Evolutionary conservation across 2,329 filamentous ascomycete species (phyloP), one percentile per base, ranked within the genome.

Genomic region (Fusarium sororula): DNA sequence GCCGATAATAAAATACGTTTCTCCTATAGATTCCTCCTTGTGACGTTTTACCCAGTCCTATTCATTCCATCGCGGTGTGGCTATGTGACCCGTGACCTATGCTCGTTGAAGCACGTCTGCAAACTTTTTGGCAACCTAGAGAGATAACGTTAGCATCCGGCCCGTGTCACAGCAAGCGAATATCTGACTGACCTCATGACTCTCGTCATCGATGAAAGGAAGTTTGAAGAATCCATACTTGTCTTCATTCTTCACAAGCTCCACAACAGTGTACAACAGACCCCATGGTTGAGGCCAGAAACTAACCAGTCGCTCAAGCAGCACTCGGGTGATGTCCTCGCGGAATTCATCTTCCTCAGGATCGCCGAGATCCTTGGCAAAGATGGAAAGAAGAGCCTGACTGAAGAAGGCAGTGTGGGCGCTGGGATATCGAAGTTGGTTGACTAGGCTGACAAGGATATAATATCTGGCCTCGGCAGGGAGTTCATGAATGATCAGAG

Each of bases 261-360:
- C 96, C 72, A 96, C 85, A 70, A 97, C 89, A 41, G 95, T 96
- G 72, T 95, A 92, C 81, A 98, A 92, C 48, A 99, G 85, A 18
- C 97, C 97, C 96, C 96, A 98, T 24, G 97, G 96, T 81, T 98
- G 96, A 59, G 96, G 96, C 84, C 95, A 94, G 81, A 94, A 94
- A 28, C 94, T 93, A 68, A 97, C 90, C 53, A 98, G 86, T 55
- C 96, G 91, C 86, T 99, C 96, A 42, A 98, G 87, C 51, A 99
- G 86, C 30, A 98, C 91, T 53, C 96, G 91, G 59, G 94, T 94
- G 66, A 99, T 96, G 81, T 97, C 94, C 84, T 98, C 93, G 41
- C 96, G 93, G 54, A 98, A 91, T 72, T 95, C 93, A 3, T 88
- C 88, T 78, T 96, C 94, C 79, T 96, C 93, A 22, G 93, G 90